Percentiles rank a stretch among this genome's conserved stretches.
Evolutionary conservation across 1,139 yeast species (phyloP).

Genomic region (Candida sojae): DNA sequence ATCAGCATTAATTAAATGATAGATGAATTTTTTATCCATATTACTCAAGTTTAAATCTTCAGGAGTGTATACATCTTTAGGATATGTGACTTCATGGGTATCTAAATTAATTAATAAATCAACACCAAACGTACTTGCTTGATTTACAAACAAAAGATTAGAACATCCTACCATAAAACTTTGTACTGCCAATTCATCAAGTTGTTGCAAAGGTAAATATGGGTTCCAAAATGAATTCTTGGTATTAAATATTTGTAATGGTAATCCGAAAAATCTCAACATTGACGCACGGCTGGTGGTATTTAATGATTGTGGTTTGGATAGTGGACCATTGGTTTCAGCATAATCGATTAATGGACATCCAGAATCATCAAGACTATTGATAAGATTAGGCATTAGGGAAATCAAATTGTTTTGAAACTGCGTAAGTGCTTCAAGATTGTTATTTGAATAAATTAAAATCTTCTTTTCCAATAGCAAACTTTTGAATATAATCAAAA

Average conservation of each 20-base stretch:
- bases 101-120: conserved; percentile 44
- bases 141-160: conserved; percentile 74
- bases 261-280: conserved; percentile 81
- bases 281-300: conserved; percentile 79
- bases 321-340: conserved; percentile 48
- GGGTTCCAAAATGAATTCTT: conserved; percentile 91
- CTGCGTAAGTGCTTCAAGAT: conserved; percentile 77
- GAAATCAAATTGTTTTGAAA: conserved; percentile 74
- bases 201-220: conserved; percentile 87
- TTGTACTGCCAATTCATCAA: conserved; percentile 65
- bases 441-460: conserved; percentile 69
- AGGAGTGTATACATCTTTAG: conserved; percentile 30
- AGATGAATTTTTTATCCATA: conserved; percentile 76
- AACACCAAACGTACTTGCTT: conserved; percentile 56
- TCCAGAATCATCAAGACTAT: conserved; percentile 75
- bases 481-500: conserved; percentile 74
- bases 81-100: conserved; percentile 43
- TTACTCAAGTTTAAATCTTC: conserved; percentile 54
- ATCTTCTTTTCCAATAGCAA: conserved; percentile 72
- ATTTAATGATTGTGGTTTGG: conserved; percentile 68
- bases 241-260: conserved; percentile 78
- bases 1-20: conserved; percentile 27
- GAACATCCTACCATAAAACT: conserved; percentile 87
- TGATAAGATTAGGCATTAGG: conserved; percentile 74
- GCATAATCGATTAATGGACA: conserved; percentile 70